Base-by-base conservation (phyloP, 208 protist genomes). In the Acanthamoeba healyi region DNA sequence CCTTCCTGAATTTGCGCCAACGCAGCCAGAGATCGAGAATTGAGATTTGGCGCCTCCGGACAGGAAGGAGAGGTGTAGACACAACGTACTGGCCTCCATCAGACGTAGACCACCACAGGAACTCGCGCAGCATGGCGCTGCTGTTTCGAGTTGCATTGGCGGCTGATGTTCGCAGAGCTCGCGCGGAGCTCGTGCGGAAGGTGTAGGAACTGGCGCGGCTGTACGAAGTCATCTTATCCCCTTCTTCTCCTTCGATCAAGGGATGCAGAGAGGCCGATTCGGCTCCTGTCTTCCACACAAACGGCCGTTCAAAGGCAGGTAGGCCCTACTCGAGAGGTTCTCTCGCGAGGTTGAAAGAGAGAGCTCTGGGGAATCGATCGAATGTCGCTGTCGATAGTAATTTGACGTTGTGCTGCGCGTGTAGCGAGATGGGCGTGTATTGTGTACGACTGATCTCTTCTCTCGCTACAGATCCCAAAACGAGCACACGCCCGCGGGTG, bases 201-300 rank as follows among this genome's bases (percentile, higher is more conserved):
- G 77, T 86, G 77, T 86, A 86, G 19, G 77, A 86, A 24, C 77
- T 86, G 5, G 77, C 77, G 6, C 44, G 19, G 46, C 77, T 86
- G 44, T 86, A 86, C 32, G 77, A 86, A 2, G 44, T 86, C 77
- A 86, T 86, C 77, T 86, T 86, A 19, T 26, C 10, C 74, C 15
- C 15, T 29, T 12, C 6, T 2, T 72, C 63, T 72, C 63, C 26
- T 61, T 72, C 32, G 63, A 38, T 72, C n/a, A n/a, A n/a, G n/a
- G 63, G 26, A 38, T 36, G 70, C 19, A 15, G 32, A 79, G 38
- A 29, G 36, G 38, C 17, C 70, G n/a, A 38, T 44, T 44, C 17
- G 29, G 65, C 58, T 26, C 19, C 26, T 65, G 3, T 65, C n/a
- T n/a, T n/a, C n/a, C n/a, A n/a, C n/a, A n/a, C n/a, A n/a, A n/a